Percentiles rank a stretch among this genome's conserved stretches.
Evolutionary conservation across 345 rosid species (phyloP).

Genomic region (Nasturtium officinale): DNA sequence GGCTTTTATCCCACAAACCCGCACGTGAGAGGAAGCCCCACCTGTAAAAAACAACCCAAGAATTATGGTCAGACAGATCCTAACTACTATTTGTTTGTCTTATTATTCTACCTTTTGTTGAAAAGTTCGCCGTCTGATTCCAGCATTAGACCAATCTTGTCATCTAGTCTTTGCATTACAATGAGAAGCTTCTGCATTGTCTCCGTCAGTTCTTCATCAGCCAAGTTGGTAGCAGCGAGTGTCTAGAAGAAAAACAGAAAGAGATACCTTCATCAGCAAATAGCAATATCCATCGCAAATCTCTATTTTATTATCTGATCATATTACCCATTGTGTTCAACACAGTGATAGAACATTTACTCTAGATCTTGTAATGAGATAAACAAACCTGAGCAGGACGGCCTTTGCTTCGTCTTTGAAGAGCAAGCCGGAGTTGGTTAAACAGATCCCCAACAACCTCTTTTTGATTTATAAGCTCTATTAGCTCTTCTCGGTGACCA

Average conservation of each 20-base stretch:
- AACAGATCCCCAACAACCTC: conserved; percentile 91
- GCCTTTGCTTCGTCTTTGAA: conserved; percentile 69
- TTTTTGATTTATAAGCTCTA: conserved; percentile 87
- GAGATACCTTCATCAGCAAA: neutral
- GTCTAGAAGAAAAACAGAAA: conserved; percentile 56
- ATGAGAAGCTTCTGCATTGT: conserved; percentile 90
- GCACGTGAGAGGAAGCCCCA: conserved; percentile 98
- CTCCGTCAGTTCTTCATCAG: conserved; percentile 78
- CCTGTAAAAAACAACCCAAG: conserved; percentile 44
- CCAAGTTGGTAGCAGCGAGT: conserved; percentile 87
- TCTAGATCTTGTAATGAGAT: conserved; percentile 26
- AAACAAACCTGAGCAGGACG: conserved; percentile 91
- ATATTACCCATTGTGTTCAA: neutral
- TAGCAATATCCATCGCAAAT: neutral
- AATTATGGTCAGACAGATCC: conserved; percentile 7
- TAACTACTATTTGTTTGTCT: neutral
- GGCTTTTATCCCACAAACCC: conserved; percentile 96
- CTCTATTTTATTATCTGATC: conserved; percentile 1
- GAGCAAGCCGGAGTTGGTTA: conserved; percentile 89
- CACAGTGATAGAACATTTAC: neutral
- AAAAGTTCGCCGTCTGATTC: conserved; percentile 91
- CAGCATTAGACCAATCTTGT: conserved; percentile 81
- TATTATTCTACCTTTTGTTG: conserved; percentile 61
- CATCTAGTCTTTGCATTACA: conserved; percentile 94
- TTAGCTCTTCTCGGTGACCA: conserved; percentile 59